Percentiles rank a stretch among this genome's conserved stretches.
Evolutionary conservation across 495 filamentous ascomycete species (phyloP).

Genomic region (Neurospora sp.): DNA sequence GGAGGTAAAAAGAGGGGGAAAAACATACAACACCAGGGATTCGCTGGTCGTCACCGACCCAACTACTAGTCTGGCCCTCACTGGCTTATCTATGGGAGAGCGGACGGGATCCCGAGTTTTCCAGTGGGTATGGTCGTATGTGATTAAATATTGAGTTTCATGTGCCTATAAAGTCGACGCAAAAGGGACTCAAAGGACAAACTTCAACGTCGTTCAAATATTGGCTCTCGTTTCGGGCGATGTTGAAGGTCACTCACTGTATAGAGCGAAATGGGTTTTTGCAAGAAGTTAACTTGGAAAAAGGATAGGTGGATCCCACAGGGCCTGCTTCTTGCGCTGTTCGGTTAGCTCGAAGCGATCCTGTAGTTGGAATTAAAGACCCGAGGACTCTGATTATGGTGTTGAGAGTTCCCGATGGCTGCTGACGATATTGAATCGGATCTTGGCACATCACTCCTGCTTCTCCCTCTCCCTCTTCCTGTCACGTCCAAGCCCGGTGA

Average conservation of each 20-base stretch:
- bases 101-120: constrained; percentile 43
- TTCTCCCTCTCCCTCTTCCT: background rate
- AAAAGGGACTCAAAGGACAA: too few relatives aligned
- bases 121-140: constrained; percentile 4
- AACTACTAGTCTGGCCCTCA: constrained; percentile 16
- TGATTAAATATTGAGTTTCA: background rate
- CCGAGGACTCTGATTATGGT: background rate
- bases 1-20: background rate
- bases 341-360: too few relatives aligned
- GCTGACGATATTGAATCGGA: background rate
- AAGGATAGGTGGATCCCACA: too few relatives aligned
- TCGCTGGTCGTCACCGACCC: constrained; percentile 32
- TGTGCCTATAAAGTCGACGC: background rate
- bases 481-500: background rate
- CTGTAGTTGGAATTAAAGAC: too few relatives aligned
- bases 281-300: too few relatives aligned
- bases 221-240: too few relatives aligned
- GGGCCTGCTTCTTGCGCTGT: too few relatives aligned
- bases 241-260: too few relatives aligned
- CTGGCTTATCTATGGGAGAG: constrained; percentile 37
- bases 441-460: background rate
- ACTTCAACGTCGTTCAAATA: too few relatives aligned
- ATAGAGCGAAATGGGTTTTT: too few relatives aligned
- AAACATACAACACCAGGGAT: constrained; percentile 34
- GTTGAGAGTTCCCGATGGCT: background rate